Base-by-base conservation (phyloP, 2,329 filamentous ascomycete genomes). In the Hymenoscyphus albidus region DNA sequence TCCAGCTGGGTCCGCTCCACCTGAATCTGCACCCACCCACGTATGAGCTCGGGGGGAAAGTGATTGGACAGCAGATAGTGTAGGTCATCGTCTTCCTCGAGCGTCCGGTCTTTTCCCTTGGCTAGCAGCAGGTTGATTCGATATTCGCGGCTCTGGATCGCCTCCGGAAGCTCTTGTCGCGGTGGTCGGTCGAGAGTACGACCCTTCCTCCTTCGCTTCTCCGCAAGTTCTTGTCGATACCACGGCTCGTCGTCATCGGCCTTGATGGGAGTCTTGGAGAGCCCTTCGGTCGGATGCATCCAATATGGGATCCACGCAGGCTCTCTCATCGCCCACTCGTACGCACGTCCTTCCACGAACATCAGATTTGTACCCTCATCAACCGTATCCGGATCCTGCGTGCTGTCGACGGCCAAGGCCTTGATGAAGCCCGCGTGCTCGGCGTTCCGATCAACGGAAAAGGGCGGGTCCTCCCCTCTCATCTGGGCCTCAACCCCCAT, bases 251-350 rank as follows among this genome's bases (percentile, higher is more conserved):
- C 13, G n/a, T 68, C 63, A 5, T n/a, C 62, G 16, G 13, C 18
- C 56, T 48, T 62, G 5, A 67, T 12, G 12, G 68, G 65, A 18
- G 54, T 67, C 18, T 63, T 65, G 13, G 66, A 63, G n/a, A 74
- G 62, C 0, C 72, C 71, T 22, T 60, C 58, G 16, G 59, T 70
- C 3, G 67, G 65, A 65, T 74, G 65, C 65, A 70, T 70, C 72
- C 71, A 74, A 32, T 61, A 63, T 14, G 70, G 70, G 63, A 74
- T 72, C 59, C 71, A 18, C 10, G 65, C 61, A 3, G 73, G 72
- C 4, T 70, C 64, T 58, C 64, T 62, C 14, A 70, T 58, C 1
- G 73, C 67, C 66, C 66, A 68, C 10, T 40, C 22, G 44, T 73
- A 74, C 14, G 72, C 72, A 51, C 65, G 64, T 39, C 51, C 63